Evolutionary conservation across 306 rosid genomes (phyloP), one percentile per base, ranked within the genome.

Genomic region (Begonia loranthoides): DNA sequence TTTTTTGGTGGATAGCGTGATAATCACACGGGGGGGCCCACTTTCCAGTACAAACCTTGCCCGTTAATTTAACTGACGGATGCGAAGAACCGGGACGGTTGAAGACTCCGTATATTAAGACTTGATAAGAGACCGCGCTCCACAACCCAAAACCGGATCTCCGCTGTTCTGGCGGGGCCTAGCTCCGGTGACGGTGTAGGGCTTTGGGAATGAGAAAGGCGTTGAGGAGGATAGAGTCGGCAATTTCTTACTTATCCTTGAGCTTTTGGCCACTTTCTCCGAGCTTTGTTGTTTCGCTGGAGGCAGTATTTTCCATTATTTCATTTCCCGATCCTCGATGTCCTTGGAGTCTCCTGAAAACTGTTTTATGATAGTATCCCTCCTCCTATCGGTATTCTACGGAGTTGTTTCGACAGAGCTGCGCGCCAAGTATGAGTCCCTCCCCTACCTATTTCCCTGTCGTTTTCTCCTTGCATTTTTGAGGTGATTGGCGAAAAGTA

Each of bases 351-450:
- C 57, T 73, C 55, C 60, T 50, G 62, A 2, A 51, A 39, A 71
- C 2, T 41, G 45, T 41, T 41, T 41, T 9, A 41, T 41, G n/a
- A n/a, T n/a, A 39, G n/a, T n/a, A n/a, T 4, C 22, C 22, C 4
- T 43, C 47, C 10, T 43, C 4, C 47, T 8, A 28, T 28, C 47
- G n/a, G 47, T n/a, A 10, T 72, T 60, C 80, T 54, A 68, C 57
- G 64, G 67, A 54, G 67, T 75, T 74, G 80, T 56, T 50, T 47
- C 58, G 47, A 24, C 67, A 38, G 36, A 28, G 36, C 36, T 4
- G 9, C 36, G 36, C 69, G 59, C 9, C 80, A 75, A 73, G 65
- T 71, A 44, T 50, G 52, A 72, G 60, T 52, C 55, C 67, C 28
- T 51, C 60, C 9, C 36, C 5, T 62, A 67, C 70, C 13, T 67